Conservation (phyloP, 2,329 filamentous ascomycete species). For the Fusarium secorum region DNA sequence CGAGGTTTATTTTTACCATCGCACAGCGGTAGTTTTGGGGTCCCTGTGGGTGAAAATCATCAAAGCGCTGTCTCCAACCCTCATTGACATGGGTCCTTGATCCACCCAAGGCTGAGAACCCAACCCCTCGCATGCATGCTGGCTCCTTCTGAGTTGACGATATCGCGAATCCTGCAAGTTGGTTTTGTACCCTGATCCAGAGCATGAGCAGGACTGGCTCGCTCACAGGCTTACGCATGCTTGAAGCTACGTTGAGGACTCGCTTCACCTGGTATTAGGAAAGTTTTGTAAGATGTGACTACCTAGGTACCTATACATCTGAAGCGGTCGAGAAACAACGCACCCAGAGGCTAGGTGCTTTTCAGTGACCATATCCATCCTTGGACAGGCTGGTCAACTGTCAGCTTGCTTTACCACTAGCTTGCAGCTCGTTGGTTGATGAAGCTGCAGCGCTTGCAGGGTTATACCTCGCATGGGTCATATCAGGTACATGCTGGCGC, state of each 20-base stretch:
- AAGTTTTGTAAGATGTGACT: not conserved
- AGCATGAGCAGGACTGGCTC: conserved; percentile 7
- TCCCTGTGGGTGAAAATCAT: conserved; percentile 34
- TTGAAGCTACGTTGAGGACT: not conserved
- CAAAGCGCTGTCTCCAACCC: conserved; percentile 30
- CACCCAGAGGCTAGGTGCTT: not conserved
- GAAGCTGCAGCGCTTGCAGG: conserved; percentile 38
- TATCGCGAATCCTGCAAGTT: conserved; percentile 31
- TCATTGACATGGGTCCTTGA: conserved; percentile 29
- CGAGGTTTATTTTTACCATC: conserved; percentile 42
- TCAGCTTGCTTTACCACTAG: conserved; percentile 27
- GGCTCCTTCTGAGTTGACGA: conserved; percentile 34
- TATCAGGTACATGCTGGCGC: conserved; percentile 42
- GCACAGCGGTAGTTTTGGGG: conserved; percentile 28
- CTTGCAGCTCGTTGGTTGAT: conserved; percentile 24
- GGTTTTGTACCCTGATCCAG: conserved; percentile 23
- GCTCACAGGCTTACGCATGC: not conserved
- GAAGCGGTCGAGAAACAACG: not conserved
- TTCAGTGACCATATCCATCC: conserved; percentile 1
- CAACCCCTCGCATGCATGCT: conserved; percentile 42
- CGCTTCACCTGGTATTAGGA: not conserved
- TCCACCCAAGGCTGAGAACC: conserved; percentile 29
- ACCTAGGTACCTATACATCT: not conserved
- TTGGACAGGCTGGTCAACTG: conserved; percentile 11
- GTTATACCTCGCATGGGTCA: conserved; percentile 37